Conservation (phyloP, 1,139 yeast species). For the Candida albicans region DNA sequence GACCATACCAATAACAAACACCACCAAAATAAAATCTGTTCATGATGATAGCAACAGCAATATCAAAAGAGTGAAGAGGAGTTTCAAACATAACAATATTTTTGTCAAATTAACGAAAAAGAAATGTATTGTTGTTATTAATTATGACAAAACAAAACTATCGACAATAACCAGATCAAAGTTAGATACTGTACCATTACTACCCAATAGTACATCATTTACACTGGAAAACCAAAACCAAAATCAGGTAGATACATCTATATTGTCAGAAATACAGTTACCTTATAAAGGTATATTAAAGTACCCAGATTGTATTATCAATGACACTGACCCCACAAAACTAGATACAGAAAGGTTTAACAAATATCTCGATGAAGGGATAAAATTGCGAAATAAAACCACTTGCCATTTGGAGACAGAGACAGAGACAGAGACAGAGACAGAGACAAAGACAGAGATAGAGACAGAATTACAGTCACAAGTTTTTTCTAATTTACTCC, state of each 20-base stretch:
- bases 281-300: conserved; percentile 69
- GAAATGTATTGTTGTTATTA: conserved; percentile 6
- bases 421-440: too few species aligned
- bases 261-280: conserved; percentile 29
- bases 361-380: conserved; percentile 25
- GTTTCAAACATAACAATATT: background rate
- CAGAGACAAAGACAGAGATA: too few species aligned
- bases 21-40: background rate
- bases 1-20: background rate
- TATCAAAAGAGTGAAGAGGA: background rate
- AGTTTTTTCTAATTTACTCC: background rate
- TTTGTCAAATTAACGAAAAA: conserved; percentile 1
- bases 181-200: background rate
- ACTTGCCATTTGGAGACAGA: background rate
- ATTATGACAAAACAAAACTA: background rate
- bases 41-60: background rate
- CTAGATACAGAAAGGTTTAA: conserved; percentile 53
- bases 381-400: conserved; percentile 16
- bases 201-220: background rate
- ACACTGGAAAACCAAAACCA: background rate
- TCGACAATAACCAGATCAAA: background rate
- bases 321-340: conserved; percentile 57
- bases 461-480: too few species aligned
- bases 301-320: conserved; percentile 60
- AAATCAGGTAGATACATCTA: background rate